Evolutionary conservation across 768 basidiomycete genomes (phyloP).

Genomic region (Chalciporus piperatus): DNA sequence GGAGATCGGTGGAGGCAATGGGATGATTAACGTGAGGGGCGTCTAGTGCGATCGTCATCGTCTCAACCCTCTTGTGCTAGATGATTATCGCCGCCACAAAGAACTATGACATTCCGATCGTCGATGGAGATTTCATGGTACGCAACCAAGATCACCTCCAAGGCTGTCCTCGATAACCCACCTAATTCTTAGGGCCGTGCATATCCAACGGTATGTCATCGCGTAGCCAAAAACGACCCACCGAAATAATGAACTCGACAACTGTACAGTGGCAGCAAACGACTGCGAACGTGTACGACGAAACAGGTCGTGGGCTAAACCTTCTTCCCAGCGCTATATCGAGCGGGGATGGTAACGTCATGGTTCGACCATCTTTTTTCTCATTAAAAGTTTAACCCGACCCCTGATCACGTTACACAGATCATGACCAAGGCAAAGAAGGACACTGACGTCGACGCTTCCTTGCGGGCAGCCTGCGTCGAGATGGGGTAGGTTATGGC

Average conservation of each 20-base stretch:
- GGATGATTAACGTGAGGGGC: constrained; percentile 39
- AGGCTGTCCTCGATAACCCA: constrained; percentile 1
- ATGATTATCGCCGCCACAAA: constrained; percentile 36
- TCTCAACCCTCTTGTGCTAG: constrained; percentile 16
- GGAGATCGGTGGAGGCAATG: constrained; percentile 46
- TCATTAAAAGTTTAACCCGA: background rate
- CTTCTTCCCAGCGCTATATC: constrained; percentile 35
- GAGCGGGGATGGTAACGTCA: constrained; percentile 39
- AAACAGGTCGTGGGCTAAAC: constrained; percentile 22
- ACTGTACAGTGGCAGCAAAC: constrained; percentile 28
- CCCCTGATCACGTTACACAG: constrained; percentile 19
- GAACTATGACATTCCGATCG: constrained; percentile 37
- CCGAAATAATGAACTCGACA: background rate
- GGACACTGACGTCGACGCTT: constrained; percentile 41
- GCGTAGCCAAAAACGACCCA: constrained; percentile 7
- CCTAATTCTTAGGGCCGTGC: constrained; percentile 33
- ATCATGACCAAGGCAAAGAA: constrained; percentile 45
- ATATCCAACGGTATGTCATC: constrained; percentile 27
- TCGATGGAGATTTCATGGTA: constrained; percentile 47
- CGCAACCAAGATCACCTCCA: constrained; percentile 3
- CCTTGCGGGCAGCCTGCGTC: constrained; percentile 46
- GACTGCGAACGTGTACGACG: constrained; percentile 30
- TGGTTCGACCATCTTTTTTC: constrained; percentile 16
- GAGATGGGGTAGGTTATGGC: constrained; percentile 43
- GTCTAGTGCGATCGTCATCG: background rate